Evolutionary conservation across 2,329 filamentous ascomycete genomes (phyloP).

Genomic region (Sclerotinia borealis): DNA sequence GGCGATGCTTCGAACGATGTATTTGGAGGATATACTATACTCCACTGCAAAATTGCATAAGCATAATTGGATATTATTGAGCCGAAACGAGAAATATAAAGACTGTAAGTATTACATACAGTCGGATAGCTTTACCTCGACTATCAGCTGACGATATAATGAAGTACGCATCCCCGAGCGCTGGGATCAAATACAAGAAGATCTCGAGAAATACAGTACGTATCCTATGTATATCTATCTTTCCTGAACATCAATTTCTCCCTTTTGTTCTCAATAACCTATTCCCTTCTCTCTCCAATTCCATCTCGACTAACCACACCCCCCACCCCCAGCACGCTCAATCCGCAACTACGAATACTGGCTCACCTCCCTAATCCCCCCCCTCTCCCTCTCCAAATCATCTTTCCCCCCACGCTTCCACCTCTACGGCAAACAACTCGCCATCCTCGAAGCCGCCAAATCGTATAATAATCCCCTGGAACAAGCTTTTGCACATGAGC

Average conservation of each 20-base stretch:
- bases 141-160: background rate
- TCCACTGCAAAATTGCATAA: slow-evolving; percentile 17
- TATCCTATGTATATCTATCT: background rate
- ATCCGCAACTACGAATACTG: slow-evolving; percentile 16
- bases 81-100: slow-evolving; percentile 17
- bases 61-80: slow-evolving; percentile 19
- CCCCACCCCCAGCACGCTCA: slow-evolving; percentile 11
- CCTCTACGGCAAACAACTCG: slow-evolving; percentile 16
- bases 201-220: slow-evolving; percentile 19
- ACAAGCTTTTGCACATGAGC: accelerated
- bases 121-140: background rate
- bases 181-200: slow-evolving; percentile 17
- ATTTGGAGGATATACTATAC: slow-evolving; percentile 18
- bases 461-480: background rate
- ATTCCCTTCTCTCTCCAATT: background rate
- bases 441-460: slow-evolving; percentile 17
- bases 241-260: background rate
- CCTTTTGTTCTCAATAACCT: too few relatives aligned
- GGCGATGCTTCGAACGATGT: slow-evolving; percentile 14
- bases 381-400: background rate
- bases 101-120: slow-evolving; percentile 7
- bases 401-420: slow-evolving; percentile 4
- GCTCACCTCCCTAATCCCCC: slow-evolving; percentile 1
- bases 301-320: background rate
- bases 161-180: slow-evolving; percentile 14